phyloP scores from a whole-genome alignment of 371 early-diverging fungal species.

The Basidiobolus meristosporus region DNA sequence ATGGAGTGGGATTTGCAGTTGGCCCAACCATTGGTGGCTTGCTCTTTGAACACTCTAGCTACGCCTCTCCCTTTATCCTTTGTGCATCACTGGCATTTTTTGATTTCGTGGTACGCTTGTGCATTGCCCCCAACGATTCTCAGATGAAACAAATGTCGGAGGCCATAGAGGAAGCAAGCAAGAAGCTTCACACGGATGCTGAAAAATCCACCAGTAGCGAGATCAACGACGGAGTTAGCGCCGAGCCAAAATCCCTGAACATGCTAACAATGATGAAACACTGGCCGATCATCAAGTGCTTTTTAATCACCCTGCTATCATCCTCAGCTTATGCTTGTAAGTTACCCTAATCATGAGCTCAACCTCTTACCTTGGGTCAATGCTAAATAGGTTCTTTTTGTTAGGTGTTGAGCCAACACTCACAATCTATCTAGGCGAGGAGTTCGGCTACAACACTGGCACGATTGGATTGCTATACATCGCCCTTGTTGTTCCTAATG shows the following conservation, averaged over 20 bases:
- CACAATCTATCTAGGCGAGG: conserved; percentile 25
- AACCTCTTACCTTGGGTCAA: background rate
- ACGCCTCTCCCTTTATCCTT: conserved; percentile 49
- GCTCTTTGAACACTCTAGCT: conserved; percentile 43
- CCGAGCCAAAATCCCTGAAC: too few relatives aligned
- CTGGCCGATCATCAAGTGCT: too few relatives aligned
- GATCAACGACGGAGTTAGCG: too few relatives aligned
- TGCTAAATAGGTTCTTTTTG: background rate
- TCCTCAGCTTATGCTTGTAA: too few relatives aligned
- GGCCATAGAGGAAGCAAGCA: background rate
- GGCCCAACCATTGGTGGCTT: conserved; percentile 68
- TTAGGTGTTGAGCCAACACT: conserved; percentile 36
- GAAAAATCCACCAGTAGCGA: background rate
- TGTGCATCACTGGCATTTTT: conserved; percentile 41
- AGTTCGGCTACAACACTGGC: conserved; percentile 18
- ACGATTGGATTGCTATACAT: conserved; percentile 33
- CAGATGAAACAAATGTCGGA: background rate
- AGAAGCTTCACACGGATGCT: background rate
- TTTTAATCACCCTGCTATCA: too few relatives aligned
- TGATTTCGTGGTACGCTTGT: conserved; percentile 43
- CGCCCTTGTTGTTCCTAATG: conserved; percentile 34
- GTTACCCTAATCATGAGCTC: too few relatives aligned
- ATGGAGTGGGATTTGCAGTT: conserved; percentile 43
- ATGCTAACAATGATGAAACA: too few relatives aligned
- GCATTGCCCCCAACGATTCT: conserved; percentile 19